Base-by-base conservation (phyloP, 2,329 filamentous ascomycete genomes). In the Beauveria brongniartii region DNA sequence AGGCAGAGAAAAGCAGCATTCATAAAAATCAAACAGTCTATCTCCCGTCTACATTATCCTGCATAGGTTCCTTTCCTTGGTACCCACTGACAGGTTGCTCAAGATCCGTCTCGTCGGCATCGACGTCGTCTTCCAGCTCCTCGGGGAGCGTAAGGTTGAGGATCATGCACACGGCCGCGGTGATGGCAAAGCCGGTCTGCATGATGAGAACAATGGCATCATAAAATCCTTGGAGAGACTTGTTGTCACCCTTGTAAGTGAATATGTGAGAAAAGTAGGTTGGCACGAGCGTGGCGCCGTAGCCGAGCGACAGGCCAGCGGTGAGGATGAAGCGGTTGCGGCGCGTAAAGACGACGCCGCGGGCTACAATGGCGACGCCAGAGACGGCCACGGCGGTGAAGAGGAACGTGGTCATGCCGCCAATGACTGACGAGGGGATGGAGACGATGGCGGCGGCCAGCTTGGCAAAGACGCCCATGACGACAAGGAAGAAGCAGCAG, bases 381-480 rank as follows among this genome's bases (percentile, higher is more conserved):
- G 87, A 89, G 1, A 91, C 87, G 1, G 89, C 85, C 6, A 94
- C 90, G 4, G 88, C 83, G 62, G 81, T 82, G 75, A 92, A 94
- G 24, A 94, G 80, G 72, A 94, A 94, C 0, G 89, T 91, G 0
- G 90, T 88, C 86, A 89, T 89, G 53, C 86, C 86, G 43, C 85
- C 87, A 2, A 89, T 78, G 1, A 88, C 85, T 1, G 84, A 70
- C 2, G 79, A 74, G 0, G 90, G 90, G 64, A 94, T 93, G 5
- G 89, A 82, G 5, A 91, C 88, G 4, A 94, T 83, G 0, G 89
- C 82, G 1, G 90, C 90, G 0, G 89, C 90, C 66, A 93, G 92
- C 73, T 94, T 94, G 66, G 89, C 84, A 67, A 93, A 91, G 63
- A 94, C 77, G 18, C 91, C 91, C 84, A 92, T 91, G 65, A 94